Percentiles rank a stretch among this genome's conserved stretches.
Conservation (phyloP, 495 filamentous ascomycete genomes). For the Xylaria curta region DNA sequence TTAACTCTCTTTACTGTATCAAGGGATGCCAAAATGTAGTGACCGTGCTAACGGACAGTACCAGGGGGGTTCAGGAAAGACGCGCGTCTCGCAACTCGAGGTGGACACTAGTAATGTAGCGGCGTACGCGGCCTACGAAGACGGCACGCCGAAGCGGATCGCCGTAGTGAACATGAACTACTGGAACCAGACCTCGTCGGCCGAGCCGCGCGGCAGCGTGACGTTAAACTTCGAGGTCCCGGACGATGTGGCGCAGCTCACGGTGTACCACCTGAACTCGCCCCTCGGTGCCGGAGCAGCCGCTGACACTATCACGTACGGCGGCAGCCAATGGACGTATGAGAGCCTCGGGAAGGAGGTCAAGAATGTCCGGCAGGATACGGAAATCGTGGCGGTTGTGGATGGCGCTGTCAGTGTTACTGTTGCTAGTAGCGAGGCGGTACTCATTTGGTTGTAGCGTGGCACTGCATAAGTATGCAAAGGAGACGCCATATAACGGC, state of each 20-base stretch:
- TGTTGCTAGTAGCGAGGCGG: slow-evolving; percentile 35
- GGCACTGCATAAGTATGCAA: not conserved
- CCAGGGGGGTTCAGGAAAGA: slow-evolving; percentile 33
- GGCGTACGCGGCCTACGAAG: slow-evolving; percentile 38
- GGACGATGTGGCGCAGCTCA: slow-evolving; percentile 19
- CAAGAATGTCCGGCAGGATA: slow-evolving; percentile 34
- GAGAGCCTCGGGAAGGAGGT: slow-evolving; percentile 38
- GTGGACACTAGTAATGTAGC: slow-evolving; percentile 30
- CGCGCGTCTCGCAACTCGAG: slow-evolving; percentile 33
- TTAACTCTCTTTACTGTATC: not conserved
- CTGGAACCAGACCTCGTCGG: slow-evolving; percentile 40
- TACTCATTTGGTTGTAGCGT: slow-evolving; percentile 33
- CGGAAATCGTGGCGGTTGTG: slow-evolving; percentile 28
- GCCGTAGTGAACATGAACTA: slow-evolving; percentile 38
- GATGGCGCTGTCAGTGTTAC: slow-evolving; percentile 30
- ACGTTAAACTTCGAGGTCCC: slow-evolving; percentile 30
- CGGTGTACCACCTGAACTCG: slow-evolving; percentile 37
- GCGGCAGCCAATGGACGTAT: slow-evolving; percentile 42
- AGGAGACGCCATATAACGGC: not conserved
- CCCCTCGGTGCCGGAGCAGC: slow-evolving; percentile 36
- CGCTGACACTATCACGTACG: slow-evolving; percentile 39
- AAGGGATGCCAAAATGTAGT: not conserved
- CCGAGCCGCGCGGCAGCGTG: slow-evolving; percentile 29
- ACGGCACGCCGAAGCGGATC: slow-evolving; percentile 31
- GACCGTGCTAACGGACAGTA: not conserved